Conservation (phyloP, 2,329 filamentous ascomycete genomes). For the Colletotrichum neosansevieriae region DNA sequence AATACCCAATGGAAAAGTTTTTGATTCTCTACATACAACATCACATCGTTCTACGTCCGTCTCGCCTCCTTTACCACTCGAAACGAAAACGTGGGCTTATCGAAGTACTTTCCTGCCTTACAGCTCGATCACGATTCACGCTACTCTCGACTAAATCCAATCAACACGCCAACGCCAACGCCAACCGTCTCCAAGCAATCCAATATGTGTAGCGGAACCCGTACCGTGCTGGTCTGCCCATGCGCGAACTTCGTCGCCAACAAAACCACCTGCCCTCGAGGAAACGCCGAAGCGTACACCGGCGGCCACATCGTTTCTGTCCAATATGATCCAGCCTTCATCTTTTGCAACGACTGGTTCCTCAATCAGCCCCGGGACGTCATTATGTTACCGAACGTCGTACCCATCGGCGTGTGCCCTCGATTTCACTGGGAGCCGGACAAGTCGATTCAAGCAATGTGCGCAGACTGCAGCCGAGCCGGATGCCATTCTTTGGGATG, state of each 20-base stretch:
- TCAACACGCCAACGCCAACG: neutral
- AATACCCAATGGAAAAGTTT: too few species aligned
- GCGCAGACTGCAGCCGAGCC: neutral
- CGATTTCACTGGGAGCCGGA: neutral
- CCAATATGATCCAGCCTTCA: neutral
- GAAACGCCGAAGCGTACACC: neutral
- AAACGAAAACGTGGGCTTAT: too few species aligned
- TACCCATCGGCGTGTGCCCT: neutral
- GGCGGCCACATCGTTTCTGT: neutral
- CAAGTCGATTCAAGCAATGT: neutral
- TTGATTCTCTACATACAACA: too few species aligned
- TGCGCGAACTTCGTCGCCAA: neutral
- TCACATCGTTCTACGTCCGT: too few species aligned
- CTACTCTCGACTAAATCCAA: too few species aligned
- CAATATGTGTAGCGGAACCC: neutral
- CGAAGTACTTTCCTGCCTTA: too few species aligned
- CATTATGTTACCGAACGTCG: neutral
- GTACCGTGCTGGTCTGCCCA: neutral
- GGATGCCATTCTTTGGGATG: neutral
- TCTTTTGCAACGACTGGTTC: slow-evolving; percentile 3
- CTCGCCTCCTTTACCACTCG: too few species aligned
- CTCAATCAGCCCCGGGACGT: neutral
- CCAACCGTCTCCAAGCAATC: neutral
- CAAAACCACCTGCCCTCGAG: neutral
- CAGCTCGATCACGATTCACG: too few species aligned